A percentile compares a stretch with the other conserved stretches of the same genome.
Evolutionary conservation across 768 basidiomycete genomes (phyloP).

Genomic region (Pleurotus tuber-regium): DNA sequence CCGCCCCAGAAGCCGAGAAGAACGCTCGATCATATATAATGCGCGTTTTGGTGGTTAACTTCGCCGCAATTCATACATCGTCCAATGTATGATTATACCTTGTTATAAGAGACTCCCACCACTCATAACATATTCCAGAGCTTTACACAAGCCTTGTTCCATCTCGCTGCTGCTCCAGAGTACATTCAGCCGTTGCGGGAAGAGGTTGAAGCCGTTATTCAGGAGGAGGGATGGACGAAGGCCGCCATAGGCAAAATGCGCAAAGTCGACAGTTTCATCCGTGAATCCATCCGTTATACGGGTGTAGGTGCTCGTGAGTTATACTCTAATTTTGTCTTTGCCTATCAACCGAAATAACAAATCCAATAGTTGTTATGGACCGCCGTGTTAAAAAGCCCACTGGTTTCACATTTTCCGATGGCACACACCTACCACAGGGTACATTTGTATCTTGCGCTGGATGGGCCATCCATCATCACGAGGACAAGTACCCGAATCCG

Average conservation of each 20-base stretch:
- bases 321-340: too few species aligned
- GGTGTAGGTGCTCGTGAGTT: constrained; percentile 23
- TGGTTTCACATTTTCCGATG: constrained; percentile 33
- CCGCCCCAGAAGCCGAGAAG: constrained; percentile 25
- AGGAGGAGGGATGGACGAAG: constrained; percentile 39
- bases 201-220: constrained; percentile 27
- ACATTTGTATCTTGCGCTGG: constrained; percentile 19
- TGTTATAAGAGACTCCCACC: background rate
- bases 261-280: constrained; percentile 44
- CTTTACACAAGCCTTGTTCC: constrained; percentile 27
- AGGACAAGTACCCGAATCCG: constrained; percentile 1
- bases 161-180: constrained; percentile 27
- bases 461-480: constrained; percentile 5
- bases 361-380: constrained; percentile 17
- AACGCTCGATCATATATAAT: constrained; percentile 22
- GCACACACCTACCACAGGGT: constrained; percentile 17
- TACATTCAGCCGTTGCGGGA: constrained; percentile 27
- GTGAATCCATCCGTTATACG: constrained; percentile 34
- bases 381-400: constrained; percentile 22
- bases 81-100: constrained; percentile 11
- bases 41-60: constrained; percentile 34
- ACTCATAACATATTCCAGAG: constrained; percentile 12
- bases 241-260: constrained; percentile 34
- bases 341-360: background rate
- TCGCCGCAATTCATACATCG: constrained; percentile 35